Base-by-base conservation (phyloP, 192 early-diverging fungal genomes). In the Backusella circina region DNA sequence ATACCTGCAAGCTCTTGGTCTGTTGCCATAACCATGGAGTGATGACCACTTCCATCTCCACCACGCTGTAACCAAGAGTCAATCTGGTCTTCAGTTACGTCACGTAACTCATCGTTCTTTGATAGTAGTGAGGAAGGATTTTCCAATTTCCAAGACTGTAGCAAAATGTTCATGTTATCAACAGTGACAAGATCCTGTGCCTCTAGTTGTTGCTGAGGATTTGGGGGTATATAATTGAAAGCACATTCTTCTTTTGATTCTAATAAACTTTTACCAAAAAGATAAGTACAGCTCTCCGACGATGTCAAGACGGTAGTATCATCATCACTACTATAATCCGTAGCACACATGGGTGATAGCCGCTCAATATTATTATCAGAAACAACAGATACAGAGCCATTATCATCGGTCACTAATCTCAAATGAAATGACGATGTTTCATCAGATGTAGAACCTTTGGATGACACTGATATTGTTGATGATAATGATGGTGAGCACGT, bases 61-160 rank as follows among this genome's bases (percentile, higher is more conserved):
- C 69, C 69, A 47, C 69, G 69, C n/a, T 70, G 69, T 70, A 70
- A 47, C 69, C 69, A 70, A 7, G 41, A 70, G 47, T 70, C 69
- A 26, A 70, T 70, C 26, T 70, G 69, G 31, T 70, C 69, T 31
- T 70, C 69, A 30, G 69, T 70, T 28, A 70, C 69, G 41, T 70
- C 69, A 47, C 41, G 21, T 36, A 68, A 68, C 33, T 18, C 39
- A 44, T 70, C 39, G 12, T 26, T 15, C 39, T 41, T 23, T 23
- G 33, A 68, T 35, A 37, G 6, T 28, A 47, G 12, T 1, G 41
- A 70, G 39, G 69, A 61, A 26, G 54, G 54, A 12, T 28, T 23
- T 28, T 61, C 54, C 8, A 61, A 28, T 61, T 61, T 61, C 54
- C 54, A 61, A 70, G 69, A 70, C 28, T 41, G 69, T 41, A 70